These are phyloP conservation scores for Filobasidium uniguttulatum DNA, from an alignment of 1,284 basidiomycete genomes.

Conservation along the genomic window DNA sequence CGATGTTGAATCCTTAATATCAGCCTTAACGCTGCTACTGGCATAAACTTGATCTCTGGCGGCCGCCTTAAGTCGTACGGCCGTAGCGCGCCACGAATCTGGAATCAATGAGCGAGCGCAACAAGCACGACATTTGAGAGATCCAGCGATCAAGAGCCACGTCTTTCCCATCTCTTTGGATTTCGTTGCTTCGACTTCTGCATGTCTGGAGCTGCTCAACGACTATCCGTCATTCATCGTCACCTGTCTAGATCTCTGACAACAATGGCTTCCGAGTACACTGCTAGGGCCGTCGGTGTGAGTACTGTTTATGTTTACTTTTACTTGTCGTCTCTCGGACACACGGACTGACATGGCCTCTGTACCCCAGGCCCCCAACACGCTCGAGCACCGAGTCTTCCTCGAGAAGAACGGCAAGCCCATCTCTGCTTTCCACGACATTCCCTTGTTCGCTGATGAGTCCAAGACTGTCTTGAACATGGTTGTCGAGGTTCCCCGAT, in stretches of 20 bases:
- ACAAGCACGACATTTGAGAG: no score
- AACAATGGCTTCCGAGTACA: slow-evolving; percentile 10
- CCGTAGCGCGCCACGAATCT: no score
- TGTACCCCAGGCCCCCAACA: slow-evolving; percentile 60
- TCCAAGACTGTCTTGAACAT: slow-evolving; percentile 91
- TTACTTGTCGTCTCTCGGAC: not conserved
- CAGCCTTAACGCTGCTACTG: no score
- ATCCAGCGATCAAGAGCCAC: no score
- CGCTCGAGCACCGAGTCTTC: slow-evolving; percentile 88
- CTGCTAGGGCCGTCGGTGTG: slow-evolving; percentile 18
- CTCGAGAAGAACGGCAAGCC: slow-evolving; percentile 77
- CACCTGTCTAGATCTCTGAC: not conserved
- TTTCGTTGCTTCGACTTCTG: no score
- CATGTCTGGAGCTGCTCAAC: not conserved
- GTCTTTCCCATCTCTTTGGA: no score
- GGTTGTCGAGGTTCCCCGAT: slow-evolving; percentile 96
- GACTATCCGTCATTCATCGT: not conserved
- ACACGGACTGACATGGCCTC: not conserved
- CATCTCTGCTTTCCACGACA: slow-evolving; percentile 87
- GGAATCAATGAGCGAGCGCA: no score
- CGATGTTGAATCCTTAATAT: no score
- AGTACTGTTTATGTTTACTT: not conserved
- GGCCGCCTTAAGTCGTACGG: no score
- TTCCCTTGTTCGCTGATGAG: slow-evolving; percentile 90
- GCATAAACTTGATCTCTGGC: no score